A percentile compares a stretch with the other conserved stretches of the same genome.
phyloP scores from a whole-genome alignment of 306 rosid genomes.

The Cucurbita pepo region DNA sequence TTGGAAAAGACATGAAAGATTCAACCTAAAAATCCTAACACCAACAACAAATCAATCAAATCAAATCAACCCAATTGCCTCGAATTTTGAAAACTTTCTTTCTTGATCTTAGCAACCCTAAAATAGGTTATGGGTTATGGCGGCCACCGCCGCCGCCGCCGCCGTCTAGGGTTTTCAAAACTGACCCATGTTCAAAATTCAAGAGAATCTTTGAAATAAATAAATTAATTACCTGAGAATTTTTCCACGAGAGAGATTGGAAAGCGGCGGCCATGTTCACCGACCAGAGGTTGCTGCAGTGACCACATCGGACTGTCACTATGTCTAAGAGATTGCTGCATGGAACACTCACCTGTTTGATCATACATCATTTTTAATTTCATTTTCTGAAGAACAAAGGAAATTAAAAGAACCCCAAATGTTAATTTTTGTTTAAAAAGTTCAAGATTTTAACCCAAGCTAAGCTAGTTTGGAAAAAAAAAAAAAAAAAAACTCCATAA shows the following conservation, averaged over 20 bases:
- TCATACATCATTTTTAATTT: neutral
- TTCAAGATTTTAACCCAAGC: neutral
- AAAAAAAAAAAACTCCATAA: neutral
- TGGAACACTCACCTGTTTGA: constrained; percentile 93
- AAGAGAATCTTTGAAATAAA: neutral
- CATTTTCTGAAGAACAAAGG: neutral
- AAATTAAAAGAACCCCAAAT: neutral
- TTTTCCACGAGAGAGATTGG: constrained; percentile 73
- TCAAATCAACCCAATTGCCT: neutral
- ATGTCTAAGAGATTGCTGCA: constrained; percentile 83
- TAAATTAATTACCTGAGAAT: neutral
- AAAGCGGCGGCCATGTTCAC: constrained; percentile 98
- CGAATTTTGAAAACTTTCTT: neutral
- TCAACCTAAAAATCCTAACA: neutral
- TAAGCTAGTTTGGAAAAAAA: neutral
- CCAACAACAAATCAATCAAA: neutral
- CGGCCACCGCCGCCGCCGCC: neutral
- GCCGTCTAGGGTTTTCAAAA: neutral
- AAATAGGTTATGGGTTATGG: neutral
- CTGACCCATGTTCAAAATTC: neutral
- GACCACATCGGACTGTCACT: constrained; percentile 98
- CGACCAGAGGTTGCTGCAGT: constrained; percentile 98
- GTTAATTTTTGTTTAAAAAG: neutral
- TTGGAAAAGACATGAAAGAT: constrained; percentile 1
- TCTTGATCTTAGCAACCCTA: neutral